Percentiles rank a stretch among this genome's conserved stretches.
These are phyloP conservation scores for Heliosperma pusillum DNA, from an alignment of 148 eudicot species.

Conservation along the genomic window DNA sequence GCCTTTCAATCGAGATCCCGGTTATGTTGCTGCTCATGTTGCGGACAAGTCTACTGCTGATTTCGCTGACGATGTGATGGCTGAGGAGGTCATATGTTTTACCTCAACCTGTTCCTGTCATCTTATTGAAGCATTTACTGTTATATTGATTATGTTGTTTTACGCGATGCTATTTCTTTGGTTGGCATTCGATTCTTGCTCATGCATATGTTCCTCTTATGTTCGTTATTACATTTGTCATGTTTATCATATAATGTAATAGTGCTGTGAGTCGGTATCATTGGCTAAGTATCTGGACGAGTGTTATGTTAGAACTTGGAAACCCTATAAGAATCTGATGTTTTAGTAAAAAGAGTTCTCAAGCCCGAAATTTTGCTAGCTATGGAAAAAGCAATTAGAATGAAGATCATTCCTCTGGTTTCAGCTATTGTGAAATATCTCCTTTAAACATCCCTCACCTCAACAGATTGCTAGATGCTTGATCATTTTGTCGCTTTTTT, in stretches of 20 bases:
- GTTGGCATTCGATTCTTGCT: neutral
- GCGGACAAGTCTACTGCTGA: constrained; percentile 13
- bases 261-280: neutral
- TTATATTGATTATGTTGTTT: neutral
- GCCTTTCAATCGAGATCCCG: constrained; percentile 18
- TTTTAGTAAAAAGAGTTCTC: neutral
- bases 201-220: constrained; percentile 1
- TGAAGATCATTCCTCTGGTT: neutral
- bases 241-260: neutral
- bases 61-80: neutral
- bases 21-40: constrained; percentile 13
- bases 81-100: constrained; percentile 22
- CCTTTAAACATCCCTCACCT: neutral
- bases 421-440: neutral
- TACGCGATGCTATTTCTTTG: constrained; percentile 2
- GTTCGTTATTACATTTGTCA: neutral
- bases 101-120: neutral
- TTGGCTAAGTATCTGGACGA: neutral
- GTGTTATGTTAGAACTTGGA: neutral
- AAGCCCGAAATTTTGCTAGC: no score
- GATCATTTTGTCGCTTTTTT: neutral
- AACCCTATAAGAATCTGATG: neutral
- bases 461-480: neutral
- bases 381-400: neutral
- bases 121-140: neutral